Evolutionary conservation across 306 rosid genomes (phyloP), one percentile per base, ranked within the genome.

Genomic region (Morella rubra): DNA sequence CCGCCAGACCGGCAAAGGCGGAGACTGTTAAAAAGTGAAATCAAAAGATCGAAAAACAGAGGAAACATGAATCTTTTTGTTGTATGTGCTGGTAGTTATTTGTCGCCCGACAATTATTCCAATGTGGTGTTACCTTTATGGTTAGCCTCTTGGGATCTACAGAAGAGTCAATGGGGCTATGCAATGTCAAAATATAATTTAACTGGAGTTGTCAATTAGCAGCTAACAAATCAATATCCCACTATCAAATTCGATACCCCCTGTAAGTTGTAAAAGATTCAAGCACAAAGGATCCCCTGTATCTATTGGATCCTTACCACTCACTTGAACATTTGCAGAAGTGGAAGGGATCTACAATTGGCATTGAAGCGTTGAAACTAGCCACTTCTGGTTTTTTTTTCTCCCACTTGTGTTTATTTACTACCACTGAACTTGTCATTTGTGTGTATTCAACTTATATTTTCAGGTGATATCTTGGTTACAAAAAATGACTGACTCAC

Each of bases 31-130:
- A 15, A 73, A 45, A 41, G 62, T 44, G 79, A 42, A 12, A 60
- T 13, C 16, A 16, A 55, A 44, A 44, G 9, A 10, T 4, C 22
- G 5, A 44, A 32, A 51, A 41, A 32, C 20, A 14, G 71, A 42
- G 71, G 27, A 32, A 8, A 37, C 54, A 14, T 62, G n/a, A 32
- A 72, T 37, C 5, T 53, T 53, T 40, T 61, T 49, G 51, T 40
- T 55, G 27, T 22, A 46, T 60, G 65, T 27, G 74, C 58, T 50
- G 75, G 79, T 41, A 22, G 81, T 81, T 81, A 76, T 16, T 61
- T 61, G 70, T 81, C 77, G 45, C 52, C 18, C 10, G 46, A 44
- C 70, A 55, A 53, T 60, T 56, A 13, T 40, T 32, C 44, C 18
- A n/a, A n/a, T 40, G 46, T 37, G 19, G 44, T 67, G 27, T 40